Base-by-base conservation (phyloP, 2,329 filamentous ascomycete species). In the Purpureocillium lavendulum region DNA sequence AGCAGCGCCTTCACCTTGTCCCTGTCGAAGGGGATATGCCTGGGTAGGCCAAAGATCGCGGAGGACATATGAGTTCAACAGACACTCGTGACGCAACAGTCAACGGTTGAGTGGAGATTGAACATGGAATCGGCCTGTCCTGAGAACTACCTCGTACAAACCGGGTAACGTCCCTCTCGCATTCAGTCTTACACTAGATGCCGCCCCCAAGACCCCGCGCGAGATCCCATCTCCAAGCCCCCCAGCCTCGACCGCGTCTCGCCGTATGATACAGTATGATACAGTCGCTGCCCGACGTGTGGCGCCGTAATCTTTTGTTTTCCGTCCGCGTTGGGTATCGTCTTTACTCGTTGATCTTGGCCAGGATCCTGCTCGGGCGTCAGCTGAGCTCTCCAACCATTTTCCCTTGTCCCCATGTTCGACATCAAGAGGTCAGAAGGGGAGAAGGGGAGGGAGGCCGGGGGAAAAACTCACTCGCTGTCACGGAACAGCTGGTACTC, bases 401-500 rank as follows among this genome's bases (percentile, higher is more conserved):
- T 10, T 26, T 26, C 21, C 3, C n/a, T n/a, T n/a, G n/a, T n/a
- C n/a, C n/a, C n/a, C n/a, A n/a, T n/a, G n/a, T n/a, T n/a, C n/a
- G n/a, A n/a, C n/a, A n/a, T n/a, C n/a, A n/a, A n/a, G n/a, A n/a
- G n/a, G n/a, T n/a, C n/a, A n/a, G n/a, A n/a, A n/a, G n/a, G n/a
- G n/a, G 21, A 10, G 5, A 26, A 26, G 6, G 21, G 5, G 21
- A 5, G 21, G 21, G 21, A 5, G 21, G 5, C 6, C 21, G 6
- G 10, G 5, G 21, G 21, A 10, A 10, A 5, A 3, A 84, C 89
- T 70, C 82, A 97, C 90, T 98, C 92, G 73, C 88, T 85, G 69
- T 98, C 92, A 58, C 92, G 80, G 84, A 95, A 98, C 49, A 98
- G 80, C 49, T 84, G 81, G 74, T 80, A 97, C 71, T 98, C 92